A percentile compares a stretch with the other conserved stretches of the same genome.
These are phyloP conservation scores for Fistulinella staudtii DNA, from an alignment of 1,284 basidiomycete species.

Conservation along the genomic window DNA sequence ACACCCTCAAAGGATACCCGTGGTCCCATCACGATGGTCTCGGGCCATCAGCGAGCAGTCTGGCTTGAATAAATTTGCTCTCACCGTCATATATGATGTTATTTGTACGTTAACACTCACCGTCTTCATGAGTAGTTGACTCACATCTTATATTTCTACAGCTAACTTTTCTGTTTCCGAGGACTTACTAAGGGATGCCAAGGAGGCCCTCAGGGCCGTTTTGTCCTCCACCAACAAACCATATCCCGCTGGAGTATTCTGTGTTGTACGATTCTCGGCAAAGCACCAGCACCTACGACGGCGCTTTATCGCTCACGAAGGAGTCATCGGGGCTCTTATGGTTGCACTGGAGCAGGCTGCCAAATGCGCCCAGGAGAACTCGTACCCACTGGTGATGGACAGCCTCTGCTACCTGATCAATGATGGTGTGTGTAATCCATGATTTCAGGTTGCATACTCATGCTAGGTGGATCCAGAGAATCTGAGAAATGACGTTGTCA, in stretches of 20 bases:
- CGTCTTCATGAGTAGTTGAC: neutral
- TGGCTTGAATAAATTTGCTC: neutral
- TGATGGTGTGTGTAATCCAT: constrained; percentile 1
- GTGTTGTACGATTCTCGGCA: constrained; percentile 2
- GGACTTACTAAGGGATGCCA: neutral
- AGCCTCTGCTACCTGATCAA: neutral
- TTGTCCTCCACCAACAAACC: neutral
- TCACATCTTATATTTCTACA: neutral
- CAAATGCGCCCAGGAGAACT: neutral
- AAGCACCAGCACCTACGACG: neutral
- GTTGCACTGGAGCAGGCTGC: neutral
- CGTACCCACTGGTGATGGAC: constrained; percentile 6
- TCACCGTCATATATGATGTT: constrained; percentile 1
- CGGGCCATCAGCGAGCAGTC: neutral
- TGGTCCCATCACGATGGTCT: neutral
- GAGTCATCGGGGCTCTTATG: neutral
- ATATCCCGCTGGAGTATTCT: neutral
- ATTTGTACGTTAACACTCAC: neutral
- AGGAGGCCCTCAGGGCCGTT: neutral
- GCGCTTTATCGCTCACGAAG: neutral
- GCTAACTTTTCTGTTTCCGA: neutral
- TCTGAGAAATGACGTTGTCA: neutral
- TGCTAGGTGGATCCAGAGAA: neutral
- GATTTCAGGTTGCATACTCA: neutral
- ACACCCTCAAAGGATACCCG: neutral